Base-by-base conservation (phyloP, 2,329 filamentous ascomycete species). In the Sclerotinia sclerotiorum region DNA sequence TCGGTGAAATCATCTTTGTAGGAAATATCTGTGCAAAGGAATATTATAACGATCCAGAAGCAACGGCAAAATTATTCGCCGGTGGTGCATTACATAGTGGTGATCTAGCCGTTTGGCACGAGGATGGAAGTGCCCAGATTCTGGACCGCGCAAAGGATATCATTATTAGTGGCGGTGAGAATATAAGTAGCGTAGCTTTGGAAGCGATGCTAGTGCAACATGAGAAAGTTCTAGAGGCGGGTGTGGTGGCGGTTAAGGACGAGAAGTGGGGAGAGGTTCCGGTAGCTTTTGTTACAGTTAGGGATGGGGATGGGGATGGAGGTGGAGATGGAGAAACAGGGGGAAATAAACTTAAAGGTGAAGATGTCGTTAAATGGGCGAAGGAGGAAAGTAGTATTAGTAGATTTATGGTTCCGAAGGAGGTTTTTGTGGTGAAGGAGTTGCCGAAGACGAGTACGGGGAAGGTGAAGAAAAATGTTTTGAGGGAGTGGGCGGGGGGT, bases 361-460 rank as follows among this genome's bases (percentile, higher is more conserved):
- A 88, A 42, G 90, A 92, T 11, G 82, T 99, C 35, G 93, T 98
- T 69, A 80, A 86, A 60, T 99, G 95, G 95, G 93, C 94, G 3
- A 94, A 49, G 90, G 79, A 83, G 72, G 85, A 91, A 74, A 91
- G 90, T 77, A 84, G 84, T 39, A 97, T 99, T 74, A 94, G 91
- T 80, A 88, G 88, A 72, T 99, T 97, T 77, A 98, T 98, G 95
- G 89, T 90, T 19, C 88, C 87, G 35, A 79, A 84, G 52, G 88
- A 90, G 76, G 85, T 89, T 0, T 92, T 97, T 79, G 82, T 98
- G 55, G 87, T 99, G n/a, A 73, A 82, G 7, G 94, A 97, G 79
- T 82, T 99, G 72, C 95, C 95, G 13, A 99, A 99, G 85, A 99
- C 95, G 39, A 95, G 91, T 79, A 99, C 95, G 0, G 95, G 95